These are phyloP conservation scores for Quercus robur DNA, from an alignment of 306 rosid species.

Conservation along the genomic window DNA sequence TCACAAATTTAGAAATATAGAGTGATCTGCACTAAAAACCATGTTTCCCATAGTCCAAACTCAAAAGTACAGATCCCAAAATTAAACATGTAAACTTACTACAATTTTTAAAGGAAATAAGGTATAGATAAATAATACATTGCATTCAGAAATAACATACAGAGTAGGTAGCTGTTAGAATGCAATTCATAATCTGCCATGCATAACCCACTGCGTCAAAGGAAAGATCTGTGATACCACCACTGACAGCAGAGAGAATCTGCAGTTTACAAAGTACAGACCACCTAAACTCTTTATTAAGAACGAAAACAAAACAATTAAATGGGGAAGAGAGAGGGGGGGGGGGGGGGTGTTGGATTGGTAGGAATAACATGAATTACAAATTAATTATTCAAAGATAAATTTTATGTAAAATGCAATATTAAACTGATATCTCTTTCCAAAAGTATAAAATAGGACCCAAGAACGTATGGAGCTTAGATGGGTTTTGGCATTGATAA, in stretches of 20 bases:
- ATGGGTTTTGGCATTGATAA: neutral
- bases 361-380: neutral
- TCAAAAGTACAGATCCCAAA: constrained; percentile 4
- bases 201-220: constrained; percentile 67
- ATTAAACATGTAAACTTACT: neutral
- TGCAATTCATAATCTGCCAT: constrained; percentile 77
- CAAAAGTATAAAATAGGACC: neutral
- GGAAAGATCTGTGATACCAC: constrained; percentile 81
- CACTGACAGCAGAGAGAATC: constrained; percentile 79
- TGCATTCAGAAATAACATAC: constrained; percentile 33
- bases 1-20: neutral
- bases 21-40: constrained; percentile 1
- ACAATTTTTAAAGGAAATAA: neutral
- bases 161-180: constrained; percentile 81
- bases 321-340: no score
- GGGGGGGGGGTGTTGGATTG: no score
- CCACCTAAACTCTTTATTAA: constrained; percentile 4
- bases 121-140: neutral
- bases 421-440: neutral
- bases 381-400: neutral
- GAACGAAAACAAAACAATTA: no score
- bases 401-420: neutral
- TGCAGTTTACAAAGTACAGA: constrained; percentile 25
- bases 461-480: neutral
- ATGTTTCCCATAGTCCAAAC: neutral